phyloP scores from a whole-genome alignment of 805 yeast species.

The Millerago galiae region DNA sequence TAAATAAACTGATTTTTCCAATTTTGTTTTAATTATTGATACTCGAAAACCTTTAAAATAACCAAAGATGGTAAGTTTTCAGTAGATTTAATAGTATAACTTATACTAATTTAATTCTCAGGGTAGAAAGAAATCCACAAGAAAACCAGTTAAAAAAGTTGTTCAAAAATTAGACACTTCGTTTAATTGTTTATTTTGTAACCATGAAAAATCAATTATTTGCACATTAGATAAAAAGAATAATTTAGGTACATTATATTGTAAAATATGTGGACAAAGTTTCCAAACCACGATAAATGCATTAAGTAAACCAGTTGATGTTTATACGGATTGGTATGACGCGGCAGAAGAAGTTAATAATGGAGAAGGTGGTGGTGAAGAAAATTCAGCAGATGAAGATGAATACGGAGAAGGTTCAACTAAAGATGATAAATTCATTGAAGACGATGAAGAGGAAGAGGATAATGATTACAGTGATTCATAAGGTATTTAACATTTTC shows the following conservation, averaged over 20 bases:
- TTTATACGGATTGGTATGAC: slow-evolving; percentile 96
- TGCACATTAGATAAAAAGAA: slow-evolving; percentile 84
- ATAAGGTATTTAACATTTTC: not conserved
- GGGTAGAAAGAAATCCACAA: slow-evolving; percentile 84
- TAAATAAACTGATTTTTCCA: too few relatives aligned
- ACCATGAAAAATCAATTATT: slow-evolving; percentile 87
- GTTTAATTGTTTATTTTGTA: slow-evolving; percentile 90
- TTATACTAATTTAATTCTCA: slow-evolving; percentile 10
- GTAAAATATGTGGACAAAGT: slow-evolving; percentile 91
- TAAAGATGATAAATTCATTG: slow-evolving; percentile 17
- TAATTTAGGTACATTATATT: slow-evolving; percentile 74
- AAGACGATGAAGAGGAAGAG: slow-evolving; percentile 22
- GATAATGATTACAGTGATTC: slow-evolving; percentile 23
- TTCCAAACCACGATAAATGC: slow-evolving; percentile 84
- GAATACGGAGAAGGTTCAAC: slow-evolving; percentile 7
- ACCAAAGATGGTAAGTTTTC: slow-evolving; percentile 11
- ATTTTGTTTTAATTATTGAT: too few relatives aligned
- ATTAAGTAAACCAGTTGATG: slow-evolving; percentile 82
- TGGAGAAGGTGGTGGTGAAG: slow-evolving; percentile 32
- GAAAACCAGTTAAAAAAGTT: slow-evolving; percentile 72
- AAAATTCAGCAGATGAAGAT: slow-evolving; percentile 9
- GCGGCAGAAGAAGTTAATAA: slow-evolving; percentile 70
- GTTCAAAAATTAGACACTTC: slow-evolving; percentile 76
- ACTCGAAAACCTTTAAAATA: too few relatives aligned
- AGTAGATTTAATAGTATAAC: not conserved